Evolutionary conservation across 345 rosid genomes (phyloP), one percentile per base, ranked within the genome.

Genomic region (Cardamine chenopodiifolia): DNA sequence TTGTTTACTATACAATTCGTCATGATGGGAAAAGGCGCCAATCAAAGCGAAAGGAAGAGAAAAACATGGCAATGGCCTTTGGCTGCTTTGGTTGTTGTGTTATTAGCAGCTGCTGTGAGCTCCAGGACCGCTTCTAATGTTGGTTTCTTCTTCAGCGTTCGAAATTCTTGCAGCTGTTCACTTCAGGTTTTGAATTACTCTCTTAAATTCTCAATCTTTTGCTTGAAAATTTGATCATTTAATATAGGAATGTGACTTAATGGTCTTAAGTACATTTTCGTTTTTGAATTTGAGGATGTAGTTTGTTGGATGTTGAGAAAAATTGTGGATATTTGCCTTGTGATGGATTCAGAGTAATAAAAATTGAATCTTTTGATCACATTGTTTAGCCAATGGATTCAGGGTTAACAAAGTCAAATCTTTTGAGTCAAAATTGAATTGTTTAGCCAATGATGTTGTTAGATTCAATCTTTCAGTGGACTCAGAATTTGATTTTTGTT

Each of bases 121-220:
- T 87, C 90, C 8, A 66, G 67, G 5, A 40, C 76, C 50, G 19
- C 72, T 2, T 76, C 85, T 2, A 86, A 74, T 71, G 74, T 80
- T 25, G 62, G 62, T 76, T 78, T 72, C 81, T 81, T 34, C 78
- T 86, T 78, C 81, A 82, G 4, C 78, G 63, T 20, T 26, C 62
- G 73, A 28, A 78, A 78, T 57, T 77, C 88, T 28, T 93, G 96
- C 50, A 74, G 47, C 42, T 93, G 98, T 72, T 75, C 83, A 71
- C 78, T 71, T 70, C 70, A 89, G 97, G 66, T 79, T 28, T 49
- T 10, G 40, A 31, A 12, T 57, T 32, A 37, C 29, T 54, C 64
- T 65, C 26, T 62, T 73, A 11, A 22, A 65, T 45, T 60, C 53
- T 72, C 49, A 19, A 20, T 71, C 62, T 70, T 55, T 50, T 48